Conservation (phyloP, 1,139 yeast genomes). For the Casaregolazyma lundiana region DNA sequence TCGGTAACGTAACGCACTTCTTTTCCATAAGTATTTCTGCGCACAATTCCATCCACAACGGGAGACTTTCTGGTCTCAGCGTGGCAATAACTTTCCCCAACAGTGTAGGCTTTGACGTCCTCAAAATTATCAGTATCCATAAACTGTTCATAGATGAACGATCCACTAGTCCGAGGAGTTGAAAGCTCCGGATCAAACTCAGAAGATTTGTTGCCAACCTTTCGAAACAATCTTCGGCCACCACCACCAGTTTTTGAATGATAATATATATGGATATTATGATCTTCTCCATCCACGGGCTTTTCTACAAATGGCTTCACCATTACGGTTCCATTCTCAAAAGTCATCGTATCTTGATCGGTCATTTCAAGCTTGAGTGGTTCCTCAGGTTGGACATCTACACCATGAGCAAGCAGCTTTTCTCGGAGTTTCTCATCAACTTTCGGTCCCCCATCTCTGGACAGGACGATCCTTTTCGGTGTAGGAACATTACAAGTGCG, state of each 20-base stretch:
- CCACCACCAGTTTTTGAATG: constrained; percentile 92
- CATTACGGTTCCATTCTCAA: constrained; percentile 61
- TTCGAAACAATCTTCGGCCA: constrained; percentile 88
- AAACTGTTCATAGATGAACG: constrained; percentile 86
- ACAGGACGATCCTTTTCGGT: constrained; percentile 79
- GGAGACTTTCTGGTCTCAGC: constrained; percentile 99
- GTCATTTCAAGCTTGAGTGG: constrained; percentile 68
- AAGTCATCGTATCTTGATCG: constrained; percentile 72
- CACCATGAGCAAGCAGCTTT: constrained; percentile 57
- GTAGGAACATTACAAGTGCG: constrained; percentile 84
- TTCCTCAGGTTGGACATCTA: constrained; percentile 57
- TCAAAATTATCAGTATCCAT: constrained; percentile 98
- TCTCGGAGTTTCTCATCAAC: constrained; percentile 60
- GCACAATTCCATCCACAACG: constrained; percentile 96
- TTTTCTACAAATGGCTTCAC: constrained; percentile 94
- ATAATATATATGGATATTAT: constrained; percentile 90
- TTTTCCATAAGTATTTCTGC: constrained; percentile 96
- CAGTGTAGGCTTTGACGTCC: constrained; percentile 98
- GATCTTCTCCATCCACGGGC: constrained; percentile 99
- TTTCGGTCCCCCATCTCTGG: constrained; percentile 95
- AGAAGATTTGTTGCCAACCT: constrained; percentile 94
- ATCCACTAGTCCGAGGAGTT: constrained; percentile 81
- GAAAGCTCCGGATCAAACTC: constrained; percentile 84
- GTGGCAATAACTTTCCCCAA: constrained; percentile 85
- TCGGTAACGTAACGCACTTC: constrained; percentile 89